A percentile compares a stretch with the other conserved stretches of the same genome.
Evolutionary conservation across 805 yeast species (phyloP).

Genomic region (Candida tibetensis): DNA sequence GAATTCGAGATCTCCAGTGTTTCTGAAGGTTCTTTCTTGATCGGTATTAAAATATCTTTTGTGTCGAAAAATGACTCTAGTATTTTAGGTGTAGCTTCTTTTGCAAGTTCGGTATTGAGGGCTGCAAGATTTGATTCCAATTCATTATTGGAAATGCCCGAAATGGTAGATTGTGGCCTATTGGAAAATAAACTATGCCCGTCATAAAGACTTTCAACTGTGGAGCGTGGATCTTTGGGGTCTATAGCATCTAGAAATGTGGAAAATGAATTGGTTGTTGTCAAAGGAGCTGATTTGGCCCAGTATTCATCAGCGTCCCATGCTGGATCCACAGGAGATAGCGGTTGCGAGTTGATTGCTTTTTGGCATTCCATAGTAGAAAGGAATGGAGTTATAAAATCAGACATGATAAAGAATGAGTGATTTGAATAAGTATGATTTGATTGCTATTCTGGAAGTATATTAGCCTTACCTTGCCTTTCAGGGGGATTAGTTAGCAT

Average conservation of each 20-base stretch:
- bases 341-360: not conserved
- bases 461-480: too few species aligned
- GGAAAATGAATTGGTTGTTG: conserved; percentile 11
- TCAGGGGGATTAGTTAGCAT: too few species aligned
- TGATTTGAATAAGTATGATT: too few species aligned
- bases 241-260: not conserved
- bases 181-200: not conserved
- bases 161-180: not conserved
- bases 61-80: conserved; percentile 30
- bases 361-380: not conserved
- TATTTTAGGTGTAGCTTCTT: conserved; percentile 17
- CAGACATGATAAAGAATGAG: not conserved
- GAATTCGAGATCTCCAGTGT: not conserved
- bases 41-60: conserved; percentile 23
- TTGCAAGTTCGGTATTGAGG: not conserved
- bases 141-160: not conserved
- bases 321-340: conserved; percentile 10
- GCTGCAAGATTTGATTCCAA: not conserved
- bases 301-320: conserved; percentile 20
- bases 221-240: not conserved
- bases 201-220: not conserved
- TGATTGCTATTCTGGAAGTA: too few species aligned
- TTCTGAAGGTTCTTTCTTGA: conserved; percentile 1
- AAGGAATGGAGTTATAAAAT: not conserved
- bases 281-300: conserved; percentile 18